These are phyloP conservation scores for Lagenaria siceraria DNA, from an alignment of 306 rosid genomes.

Conservation along the genomic window DNA sequence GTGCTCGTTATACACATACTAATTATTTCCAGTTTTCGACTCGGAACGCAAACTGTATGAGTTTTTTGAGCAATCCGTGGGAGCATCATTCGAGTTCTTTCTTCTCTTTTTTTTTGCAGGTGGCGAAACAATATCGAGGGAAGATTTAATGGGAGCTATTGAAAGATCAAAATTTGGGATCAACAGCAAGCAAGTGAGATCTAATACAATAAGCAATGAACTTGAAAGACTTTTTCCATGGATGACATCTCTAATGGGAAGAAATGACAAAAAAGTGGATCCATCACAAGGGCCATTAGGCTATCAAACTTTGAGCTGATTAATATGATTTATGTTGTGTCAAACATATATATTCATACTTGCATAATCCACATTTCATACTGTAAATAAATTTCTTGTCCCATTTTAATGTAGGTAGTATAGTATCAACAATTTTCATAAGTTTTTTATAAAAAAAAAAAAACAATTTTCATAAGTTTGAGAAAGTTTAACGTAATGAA, in stretches of 20 bases:
- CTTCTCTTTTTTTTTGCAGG: slow-evolving; percentile 26
- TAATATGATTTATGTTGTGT: slow-evolving; percentile 6
- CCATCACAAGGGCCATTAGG: slow-evolving; percentile 58
- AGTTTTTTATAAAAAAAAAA: no score
- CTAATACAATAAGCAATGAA: slow-evolving; percentile 53
- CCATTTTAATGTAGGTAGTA: neutral
- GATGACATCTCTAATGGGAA: slow-evolving; percentile 71
- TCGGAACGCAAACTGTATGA: neutral
- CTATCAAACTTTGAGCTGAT: slow-evolving; percentile 66
- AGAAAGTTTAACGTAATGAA: no score
- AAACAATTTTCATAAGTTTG: no score
- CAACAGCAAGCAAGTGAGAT: slow-evolving; percentile 42
- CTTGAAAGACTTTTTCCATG: slow-evolving; percentile 72
- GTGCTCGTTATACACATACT: neutral
- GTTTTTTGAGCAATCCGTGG: neutral
- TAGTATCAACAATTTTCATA: no score
- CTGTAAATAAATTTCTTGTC: neutral
- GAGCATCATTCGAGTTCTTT: neutral
- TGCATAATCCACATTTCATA: neutral
- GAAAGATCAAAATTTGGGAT: slow-evolving; percentile 92
- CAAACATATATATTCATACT: neutral
- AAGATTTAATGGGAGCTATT: slow-evolving; percentile 83
- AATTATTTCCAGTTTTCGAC: neutral
- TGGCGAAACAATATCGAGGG: slow-evolving; percentile 65
- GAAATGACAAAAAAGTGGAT: slow-evolving; percentile 34